phyloP scores from a whole-genome alignment of 1,284 basidiomycete genomes.

The Ustilago shanxiensis region DNA sequence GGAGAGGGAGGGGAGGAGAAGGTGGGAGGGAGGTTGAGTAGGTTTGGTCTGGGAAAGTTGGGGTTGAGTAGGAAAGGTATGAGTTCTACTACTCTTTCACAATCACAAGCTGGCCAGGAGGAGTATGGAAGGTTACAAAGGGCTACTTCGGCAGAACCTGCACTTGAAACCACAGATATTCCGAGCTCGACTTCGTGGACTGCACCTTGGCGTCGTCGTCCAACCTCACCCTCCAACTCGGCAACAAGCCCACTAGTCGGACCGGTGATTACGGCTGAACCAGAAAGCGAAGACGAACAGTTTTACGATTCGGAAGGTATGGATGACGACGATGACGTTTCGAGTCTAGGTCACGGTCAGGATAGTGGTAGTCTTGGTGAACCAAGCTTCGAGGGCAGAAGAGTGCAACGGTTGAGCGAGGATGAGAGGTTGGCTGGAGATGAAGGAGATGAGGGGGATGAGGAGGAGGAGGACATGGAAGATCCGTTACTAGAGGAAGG shows the following conservation, averaged over 20 bases:
- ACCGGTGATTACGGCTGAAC: constrained; percentile 50
- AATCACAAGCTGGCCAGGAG: background rate
- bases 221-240: constrained; percentile 28
- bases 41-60: constrained; percentile 58
- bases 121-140: background rate
- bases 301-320: constrained; percentile 43
- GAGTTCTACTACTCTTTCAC: background rate
- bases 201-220: constrained; percentile 51
- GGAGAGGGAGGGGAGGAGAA: constrained; percentile 12
- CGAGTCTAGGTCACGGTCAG: constrained; percentile 19
- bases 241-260: constrained; percentile 57
- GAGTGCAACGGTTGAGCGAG: constrained; percentile 21
- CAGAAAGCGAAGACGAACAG: constrained; percentile 48
- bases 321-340: constrained; percentile 40
- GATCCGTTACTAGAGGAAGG: constrained; percentile 64
- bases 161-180: constrained; percentile 7
- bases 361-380: too few relatives aligned
- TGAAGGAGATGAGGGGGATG: constrained; percentile 31
- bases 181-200: constrained; percentile 32
- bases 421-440: constrained; percentile 22
- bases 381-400: too few relatives aligned
- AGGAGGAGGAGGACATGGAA: constrained; percentile 56
- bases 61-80: constrained; percentile 31
- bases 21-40: constrained; percentile 29
- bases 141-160: constrained; percentile 33